Conservation (phyloP, 1,139 yeast species). For the Tardiomyces digboiensis region DNA sequence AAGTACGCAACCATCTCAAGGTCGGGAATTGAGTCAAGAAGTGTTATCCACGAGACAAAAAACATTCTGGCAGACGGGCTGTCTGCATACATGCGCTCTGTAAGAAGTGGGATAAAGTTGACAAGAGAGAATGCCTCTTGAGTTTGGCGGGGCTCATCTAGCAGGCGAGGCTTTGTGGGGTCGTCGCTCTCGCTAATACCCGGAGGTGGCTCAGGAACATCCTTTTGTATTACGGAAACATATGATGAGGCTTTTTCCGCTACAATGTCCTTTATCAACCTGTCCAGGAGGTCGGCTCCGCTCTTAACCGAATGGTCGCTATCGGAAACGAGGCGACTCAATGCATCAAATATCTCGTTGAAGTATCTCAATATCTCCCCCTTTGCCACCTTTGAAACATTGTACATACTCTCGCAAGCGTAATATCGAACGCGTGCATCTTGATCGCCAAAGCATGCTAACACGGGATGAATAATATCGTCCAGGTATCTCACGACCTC, state of each 20-base stretch:
- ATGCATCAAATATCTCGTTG: conserved; percentile 89
- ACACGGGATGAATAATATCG: conserved; percentile 83
- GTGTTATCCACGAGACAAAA: conserved; percentile 85
- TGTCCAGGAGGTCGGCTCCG: conserved; percentile 90
- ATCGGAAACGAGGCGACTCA: conserved; percentile 84
- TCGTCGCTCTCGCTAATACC: conserved; percentile 7
- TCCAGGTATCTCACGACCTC: conserved; percentile 69
- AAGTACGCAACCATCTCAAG: conserved; percentile 78
- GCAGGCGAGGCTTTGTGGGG: conserved; percentile 17
- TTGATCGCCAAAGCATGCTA: conserved; percentile 94
- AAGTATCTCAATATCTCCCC: conserved; percentile 89
- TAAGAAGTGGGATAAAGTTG: conserved; percentile 79
- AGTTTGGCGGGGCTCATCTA: conserved; percentile 43
- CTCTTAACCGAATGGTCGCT: conserved; percentile 87
- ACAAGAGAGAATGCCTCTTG: conserved; percentile 76
- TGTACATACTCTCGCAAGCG: conserved; percentile 94
- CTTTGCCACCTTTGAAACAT: conserved; percentile 93
- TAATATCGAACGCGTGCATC: conserved; percentile 94
- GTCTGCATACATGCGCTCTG: conserved; percentile 85
- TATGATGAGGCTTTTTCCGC: conserved; percentile 92
- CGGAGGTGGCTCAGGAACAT: conserved; percentile 23
- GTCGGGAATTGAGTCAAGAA: conserved; percentile 88
- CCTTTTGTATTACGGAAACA: conserved; percentile 65
- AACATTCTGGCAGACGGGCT: conserved; percentile 92
- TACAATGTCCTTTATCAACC: conserved; percentile 89